Evolutionary conservation across 2,329 filamentous ascomycete genomes (phyloP), one percentile per base, ranked within the genome.

Genomic region (Epichloe elymi): DNA sequence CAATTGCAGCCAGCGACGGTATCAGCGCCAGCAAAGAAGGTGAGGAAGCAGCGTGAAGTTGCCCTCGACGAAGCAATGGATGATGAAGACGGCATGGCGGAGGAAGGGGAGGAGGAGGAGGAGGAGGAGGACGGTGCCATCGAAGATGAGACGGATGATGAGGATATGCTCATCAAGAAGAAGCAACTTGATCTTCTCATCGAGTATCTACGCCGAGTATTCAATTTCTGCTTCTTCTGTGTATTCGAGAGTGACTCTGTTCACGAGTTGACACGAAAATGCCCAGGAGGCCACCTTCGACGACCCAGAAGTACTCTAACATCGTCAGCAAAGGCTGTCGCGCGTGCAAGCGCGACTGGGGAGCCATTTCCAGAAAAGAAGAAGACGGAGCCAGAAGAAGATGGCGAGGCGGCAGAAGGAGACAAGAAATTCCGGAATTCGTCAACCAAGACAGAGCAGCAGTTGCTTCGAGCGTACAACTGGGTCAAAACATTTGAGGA

Each of bases 401-500:
- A 82, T 2, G 81, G 84, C 6, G 58, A 60, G 20, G 68, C 54
- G 35, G 51, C 53, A 1, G 67, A 70, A 8, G 78, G 78, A 5
- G 86, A 93, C 54, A 86, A 86, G 61, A 89, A 88, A 60, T 82
- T 84, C 55, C 78, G 80, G 51, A 82, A 79, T 53, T 75, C 82
- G 15, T 77, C 76, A 23, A 82, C 76, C 48, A 95, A 95, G 71
- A 82, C 83, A 4, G 89, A 95, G 61, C 88, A 94, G 65, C 93
- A 97, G 64, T 79, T 97, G 14, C 86, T 94, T 61, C 85, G 90
- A 52, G 93, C 93, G 0, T 97, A 89, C 71, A 98, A 97, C 63
- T 98, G 94, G 93, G 94, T 98, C 54, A 94, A 86, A 72, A 97
- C 93, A 0, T 98, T 95, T 61, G 93, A 98, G 64, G 93, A 98